Evolutionary conservation across 192 early-diverging fungal species (phyloP).

Genomic region (Coemansia sp.): DNA sequence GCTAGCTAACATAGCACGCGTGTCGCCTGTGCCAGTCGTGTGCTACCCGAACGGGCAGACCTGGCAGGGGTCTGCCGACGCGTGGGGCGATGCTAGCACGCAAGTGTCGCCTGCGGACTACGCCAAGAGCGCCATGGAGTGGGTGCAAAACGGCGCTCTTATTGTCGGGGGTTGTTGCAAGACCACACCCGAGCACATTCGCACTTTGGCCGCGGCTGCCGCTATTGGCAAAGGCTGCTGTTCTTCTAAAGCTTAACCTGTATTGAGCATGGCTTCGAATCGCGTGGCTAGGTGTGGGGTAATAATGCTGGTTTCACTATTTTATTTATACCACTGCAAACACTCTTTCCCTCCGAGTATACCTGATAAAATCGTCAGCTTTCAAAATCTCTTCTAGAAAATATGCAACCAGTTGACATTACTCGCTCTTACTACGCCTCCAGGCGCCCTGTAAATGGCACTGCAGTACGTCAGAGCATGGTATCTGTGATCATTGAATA

Average conservation of each 20-base stretch:
- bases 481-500: slow-evolving; percentile 17
- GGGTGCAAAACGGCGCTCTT: slow-evolving; percentile 43
- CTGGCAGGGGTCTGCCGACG: slow-evolving; percentile 43
- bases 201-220: slow-evolving; percentile 3
- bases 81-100: slow-evolving; percentile 27
- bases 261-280: not conserved
- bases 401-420: slow-evolving; percentile 36
- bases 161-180: slow-evolving; percentile 67
- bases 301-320: not conserved
- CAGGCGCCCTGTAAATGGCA: not conserved
- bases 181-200: slow-evolving; percentile 59
- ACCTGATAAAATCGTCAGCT: not conserved
- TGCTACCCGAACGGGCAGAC: slow-evolving; percentile 62
- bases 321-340: not conserved
- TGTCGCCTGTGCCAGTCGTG: slow-evolving; percentile 38
- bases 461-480: not conserved
- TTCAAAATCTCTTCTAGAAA: not conserved
- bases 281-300: not conserved
- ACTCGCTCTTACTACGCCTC: slow-evolving; percentile 9
- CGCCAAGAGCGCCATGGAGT: slow-evolving; percentile 34
- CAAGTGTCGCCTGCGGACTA: slow-evolving; percentile 32
- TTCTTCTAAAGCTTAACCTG: too few relatives aligned
- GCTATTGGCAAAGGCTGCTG: not conserved
- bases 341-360: too few relatives aligned
- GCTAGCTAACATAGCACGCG: slow-evolving; percentile 2